phyloP scores from a whole-genome alignment of 2,329 filamentous ascomycete genomes.

The Phyllosticta capitalensis region DNA sequence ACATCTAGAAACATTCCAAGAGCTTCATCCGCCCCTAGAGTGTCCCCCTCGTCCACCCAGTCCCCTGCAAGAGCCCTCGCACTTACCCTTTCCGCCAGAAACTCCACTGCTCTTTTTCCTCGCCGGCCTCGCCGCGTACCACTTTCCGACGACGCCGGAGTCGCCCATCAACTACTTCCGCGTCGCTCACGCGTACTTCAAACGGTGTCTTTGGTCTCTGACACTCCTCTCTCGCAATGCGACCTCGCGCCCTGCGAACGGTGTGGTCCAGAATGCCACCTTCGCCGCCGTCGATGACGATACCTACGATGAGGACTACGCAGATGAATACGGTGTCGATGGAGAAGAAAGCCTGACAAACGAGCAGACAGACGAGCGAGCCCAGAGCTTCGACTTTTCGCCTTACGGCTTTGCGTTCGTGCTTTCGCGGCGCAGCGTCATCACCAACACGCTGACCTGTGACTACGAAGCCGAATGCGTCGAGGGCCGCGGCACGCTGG shows the following conservation, averaged over 20 bases:
- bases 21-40: neutral
- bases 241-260: neutral
- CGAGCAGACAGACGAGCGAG: neutral
- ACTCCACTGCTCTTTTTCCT: neutral
- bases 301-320: neutral
- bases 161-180: neutral
- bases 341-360: neutral
- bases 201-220: neutral
- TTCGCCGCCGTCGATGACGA: neutral
- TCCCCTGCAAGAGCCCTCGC: too few relatives aligned
- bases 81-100: neutral
- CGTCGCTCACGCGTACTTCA: neutral
- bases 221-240: neutral
- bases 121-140: slow-evolving; percentile 3
- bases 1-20: neutral
- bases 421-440: neutral
- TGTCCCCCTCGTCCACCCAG: neutral
- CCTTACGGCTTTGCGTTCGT: neutral
- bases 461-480: neutral
- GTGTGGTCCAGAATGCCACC: neutral
- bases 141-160: neutral
- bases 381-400: neutral
- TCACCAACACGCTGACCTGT: neutral
- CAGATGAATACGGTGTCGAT: neutral
- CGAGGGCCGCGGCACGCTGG: neutral